Percentiles rank a stretch among this genome's conserved stretches.
These are phyloP conservation scores for Hansenula lynferdii DNA, from an alignment of 1,139 yeast genomes.

Conservation along the genomic window DNA sequence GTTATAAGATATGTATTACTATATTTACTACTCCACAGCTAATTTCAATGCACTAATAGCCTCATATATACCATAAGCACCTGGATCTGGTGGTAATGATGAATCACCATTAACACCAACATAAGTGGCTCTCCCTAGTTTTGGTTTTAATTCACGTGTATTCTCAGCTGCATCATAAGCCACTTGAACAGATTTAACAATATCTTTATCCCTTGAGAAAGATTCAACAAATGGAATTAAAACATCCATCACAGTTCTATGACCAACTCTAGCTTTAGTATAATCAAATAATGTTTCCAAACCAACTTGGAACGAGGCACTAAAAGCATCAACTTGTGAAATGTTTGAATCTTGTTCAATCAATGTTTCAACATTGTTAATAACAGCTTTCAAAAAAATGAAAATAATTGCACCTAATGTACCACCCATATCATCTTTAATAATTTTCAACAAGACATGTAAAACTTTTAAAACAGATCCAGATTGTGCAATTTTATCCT, in stretches of 20 bases:
- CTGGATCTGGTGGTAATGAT: conserved; percentile 38
- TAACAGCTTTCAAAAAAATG: conserved; percentile 40
- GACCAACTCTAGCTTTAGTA: conserved; percentile 46
- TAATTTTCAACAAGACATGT: conserved; percentile 21
- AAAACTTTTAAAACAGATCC: neutral
- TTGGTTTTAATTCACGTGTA: conserved; percentile 36
- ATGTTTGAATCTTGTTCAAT: conserved; percentile 17
- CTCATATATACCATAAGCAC: conserved; percentile 39
- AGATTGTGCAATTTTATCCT: conserved; percentile 20
- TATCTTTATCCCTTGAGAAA: conserved; percentile 25
- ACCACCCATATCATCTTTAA: conserved; percentile 51
- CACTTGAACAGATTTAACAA: conserved; percentile 28
- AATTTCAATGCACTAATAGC: neutral
- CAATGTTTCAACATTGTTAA: conserved; percentile 28
- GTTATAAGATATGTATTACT: too few species aligned
- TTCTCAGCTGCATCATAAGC: conserved; percentile 39
- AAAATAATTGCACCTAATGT: conserved; percentile 47
- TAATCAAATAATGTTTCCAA: conserved; percentile 34
- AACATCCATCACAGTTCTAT: conserved; percentile 50
- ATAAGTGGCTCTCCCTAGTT: conserved; percentile 43
- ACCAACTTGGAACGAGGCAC: conserved; percentile 22
- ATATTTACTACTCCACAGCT: neutral
- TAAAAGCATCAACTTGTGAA: conserved; percentile 23
- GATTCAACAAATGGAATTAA: conserved; percentile 41
- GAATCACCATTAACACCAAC: conserved; percentile 28